Conservation (phyloP, 2,329 filamentous ascomycete genomes). For the Penicillium crustosum region DNA sequence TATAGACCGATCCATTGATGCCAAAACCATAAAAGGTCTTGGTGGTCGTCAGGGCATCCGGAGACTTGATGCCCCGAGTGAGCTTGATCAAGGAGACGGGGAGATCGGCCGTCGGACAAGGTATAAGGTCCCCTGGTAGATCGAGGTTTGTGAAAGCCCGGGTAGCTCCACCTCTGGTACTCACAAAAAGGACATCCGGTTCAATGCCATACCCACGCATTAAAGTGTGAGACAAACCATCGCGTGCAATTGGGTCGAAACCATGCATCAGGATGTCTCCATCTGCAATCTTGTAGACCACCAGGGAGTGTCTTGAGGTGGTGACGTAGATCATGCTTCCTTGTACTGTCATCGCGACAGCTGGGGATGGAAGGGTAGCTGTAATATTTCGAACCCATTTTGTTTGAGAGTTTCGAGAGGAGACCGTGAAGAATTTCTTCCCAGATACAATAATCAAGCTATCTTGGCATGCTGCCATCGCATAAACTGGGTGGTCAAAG, state of each 20-base stretch:
- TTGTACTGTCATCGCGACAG: constrained; percentile 51
- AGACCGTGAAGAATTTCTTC: constrained; percentile 44
- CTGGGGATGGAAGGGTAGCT: constrained; percentile 49
- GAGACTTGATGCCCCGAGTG: constrained; percentile 17
- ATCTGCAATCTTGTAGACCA: constrained; percentile 47
- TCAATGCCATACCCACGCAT: constrained; percentile 35
- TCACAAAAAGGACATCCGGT: constrained; percentile 50
- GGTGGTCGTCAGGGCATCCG: constrained; percentile 20
- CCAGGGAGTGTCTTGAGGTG: constrained; percentile 55
- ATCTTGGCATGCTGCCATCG: constrained; percentile 52
- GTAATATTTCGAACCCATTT: constrained; percentile 45
- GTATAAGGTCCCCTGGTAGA: constrained; percentile 29
- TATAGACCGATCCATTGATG: constrained; percentile 67
- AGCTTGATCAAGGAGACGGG: constrained; percentile 38
- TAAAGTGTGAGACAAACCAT: constrained; percentile 37
- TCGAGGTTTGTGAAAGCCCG: constrained; percentile 38
- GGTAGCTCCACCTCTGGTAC: constrained; percentile 54
- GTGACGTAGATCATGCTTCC: constrained; percentile 54
- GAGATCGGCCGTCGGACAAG: constrained; percentile 35
- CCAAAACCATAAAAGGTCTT: constrained; percentile 63
- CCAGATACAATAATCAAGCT: constrained; percentile 50
- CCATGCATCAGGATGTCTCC: constrained; percentile 36
- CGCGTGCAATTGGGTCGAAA: constrained; percentile 34
- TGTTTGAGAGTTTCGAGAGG: constrained; percentile 42
- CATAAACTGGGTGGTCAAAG: constrained; percentile 51